These are phyloP conservation scores for Coemansia furcata DNA, from an alignment of 192 early-diverging fungal genomes.

Conservation along the genomic window DNA sequence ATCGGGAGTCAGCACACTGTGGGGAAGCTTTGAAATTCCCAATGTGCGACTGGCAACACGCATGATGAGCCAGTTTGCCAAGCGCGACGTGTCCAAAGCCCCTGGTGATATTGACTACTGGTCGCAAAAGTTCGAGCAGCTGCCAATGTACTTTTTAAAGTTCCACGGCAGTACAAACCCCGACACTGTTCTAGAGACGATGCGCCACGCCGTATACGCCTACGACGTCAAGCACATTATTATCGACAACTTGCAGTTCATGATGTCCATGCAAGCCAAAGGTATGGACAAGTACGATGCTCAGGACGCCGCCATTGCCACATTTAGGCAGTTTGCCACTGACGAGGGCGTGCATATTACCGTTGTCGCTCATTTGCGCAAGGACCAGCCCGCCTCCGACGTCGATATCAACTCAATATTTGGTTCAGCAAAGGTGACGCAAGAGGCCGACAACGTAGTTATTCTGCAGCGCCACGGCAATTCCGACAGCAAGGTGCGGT, in stretches of 20 bases:
- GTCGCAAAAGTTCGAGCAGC: slow-evolving; percentile 65
- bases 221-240: slow-evolving; percentile 71
- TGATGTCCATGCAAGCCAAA: slow-evolving; percentile 65
- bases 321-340: slow-evolving; percentile 65
- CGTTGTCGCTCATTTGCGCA: slow-evolving; percentile 69
- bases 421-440: slow-evolving; percentile 72
- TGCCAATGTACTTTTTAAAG: slow-evolving; percentile 72
- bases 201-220: slow-evolving; percentile 66
- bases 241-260: slow-evolving; percentile 76
- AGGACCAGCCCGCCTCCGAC: slow-evolving; percentile 56
- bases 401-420: slow-evolving; percentile 69
- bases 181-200: slow-evolving; percentile 61
- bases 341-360: slow-evolving; percentile 69
- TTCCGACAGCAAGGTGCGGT: slow-evolving; percentile 42
- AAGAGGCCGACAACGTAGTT: slow-evolving; percentile 75
- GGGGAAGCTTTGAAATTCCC: slow-evolving; percentile 79
- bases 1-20: slow-evolving; percentile 66
- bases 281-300: slow-evolving; percentile 63
- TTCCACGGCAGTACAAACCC: slow-evolving; percentile 71
- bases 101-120: slow-evolving; percentile 58
- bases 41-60: slow-evolving; percentile 64
- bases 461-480: slow-evolving; percentile 58
- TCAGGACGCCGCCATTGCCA: slow-evolving; percentile 65
- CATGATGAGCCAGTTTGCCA: slow-evolving; percentile 68
- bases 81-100: slow-evolving; percentile 51